Base-by-base conservation (phyloP, 495 filamentous ascomycete genomes). In the Glutinoglossum americanum region DNA sequence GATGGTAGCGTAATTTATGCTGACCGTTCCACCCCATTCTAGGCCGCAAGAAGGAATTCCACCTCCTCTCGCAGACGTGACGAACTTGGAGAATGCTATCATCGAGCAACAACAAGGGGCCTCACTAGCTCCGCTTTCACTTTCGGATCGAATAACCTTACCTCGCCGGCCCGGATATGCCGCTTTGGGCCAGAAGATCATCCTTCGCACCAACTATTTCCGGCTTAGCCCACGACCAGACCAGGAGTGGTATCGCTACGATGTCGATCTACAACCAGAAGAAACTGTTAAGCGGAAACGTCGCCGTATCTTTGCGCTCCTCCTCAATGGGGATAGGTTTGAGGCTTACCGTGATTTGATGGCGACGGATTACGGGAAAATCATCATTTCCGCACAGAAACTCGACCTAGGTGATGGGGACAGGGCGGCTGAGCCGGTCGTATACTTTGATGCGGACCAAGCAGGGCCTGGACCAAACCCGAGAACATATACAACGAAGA, bases 201-300 rank as follows among this genome's bases (percentile, higher is more conserved):
- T 66, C 0, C 62, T 77, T 0, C 66, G 73, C 17, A 66, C 74
- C 0, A 76, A 78, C 56, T 75, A 73, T 60, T 71, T 77, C 57
- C 44, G 64, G 3, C 25, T 76, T 19, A 11, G 39, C 0, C 60
- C 66, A 47, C 10, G 37, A 28, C 9, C 25, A 45, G 15, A 58
- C 21, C 25, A 57, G 21, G n/a, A 45, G 57, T 56, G 66, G 19
- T 62, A 61, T 49, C 63, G 63, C 5, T 70, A 70, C 55, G 55
- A 25, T 37, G 59, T 70, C 17, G 59, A 56, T 9, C 60, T 66
- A 37, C 37, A 44, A 11, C 48, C 53, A 47, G 19, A 25, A 30
- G 45, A 32, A 10, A 17, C 45, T 19, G 56, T 61, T 6, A 56
- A 44, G 15, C n/a, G 13, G 19, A 61, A 59, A 44, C 37, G 35